A percentile compares a stretch with the other conserved stretches of the same genome.
These are phyloP conservation scores for Candida chauliodis DNA, from an alignment of 805 yeast genomes.

Conservation along the genomic window DNA sequence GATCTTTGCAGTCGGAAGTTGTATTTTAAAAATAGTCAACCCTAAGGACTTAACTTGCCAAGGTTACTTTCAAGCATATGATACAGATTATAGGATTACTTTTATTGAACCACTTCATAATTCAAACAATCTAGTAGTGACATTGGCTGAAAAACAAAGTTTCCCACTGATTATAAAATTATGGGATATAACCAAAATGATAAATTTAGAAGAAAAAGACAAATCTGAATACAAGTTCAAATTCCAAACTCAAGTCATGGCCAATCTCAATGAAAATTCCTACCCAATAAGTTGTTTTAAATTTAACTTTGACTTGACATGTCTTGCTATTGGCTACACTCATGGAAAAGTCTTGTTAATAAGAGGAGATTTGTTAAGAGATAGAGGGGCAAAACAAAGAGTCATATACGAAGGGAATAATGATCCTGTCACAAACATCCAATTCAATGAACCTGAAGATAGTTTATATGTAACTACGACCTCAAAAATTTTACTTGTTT, in stretches of 20 bases:
- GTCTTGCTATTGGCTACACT: conserved; percentile 74
- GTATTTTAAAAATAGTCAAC: conserved; percentile 55
- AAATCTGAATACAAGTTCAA: conserved; percentile 24
- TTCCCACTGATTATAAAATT: conserved; percentile 63
- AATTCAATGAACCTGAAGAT: conserved; percentile 51
- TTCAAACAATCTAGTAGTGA: conserved; percentile 52
- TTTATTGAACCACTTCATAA: conserved; percentile 47
- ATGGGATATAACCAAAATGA: conserved; percentile 64
- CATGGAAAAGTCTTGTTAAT: conserved; percentile 80
- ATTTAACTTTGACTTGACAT: conserved; percentile 51
- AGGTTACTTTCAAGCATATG: conserved; percentile 60
- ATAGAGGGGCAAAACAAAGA: conserved; percentile 87
- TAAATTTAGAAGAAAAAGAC: conserved; percentile 15
- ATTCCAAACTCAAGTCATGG: conserved; percentile 59
- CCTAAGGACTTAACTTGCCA: conserved; percentile 40
- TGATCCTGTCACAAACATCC: conserved; percentile 80
- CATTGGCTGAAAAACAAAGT: conserved; percentile 75
- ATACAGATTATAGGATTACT: conserved; percentile 60
- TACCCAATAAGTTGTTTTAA: conserved; percentile 72
- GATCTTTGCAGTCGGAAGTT: conserved; percentile 55
- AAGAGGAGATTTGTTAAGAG: conserved; percentile 84
- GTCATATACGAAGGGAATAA: conserved; percentile 59
- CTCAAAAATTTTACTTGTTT: conserved; percentile 62
- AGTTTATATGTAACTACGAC: conserved; percentile 71
- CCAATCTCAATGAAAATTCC: conserved; percentile 64